Base-by-base conservation (phyloP, 306 rosid species). In the Potentilla sterilis region DNA sequence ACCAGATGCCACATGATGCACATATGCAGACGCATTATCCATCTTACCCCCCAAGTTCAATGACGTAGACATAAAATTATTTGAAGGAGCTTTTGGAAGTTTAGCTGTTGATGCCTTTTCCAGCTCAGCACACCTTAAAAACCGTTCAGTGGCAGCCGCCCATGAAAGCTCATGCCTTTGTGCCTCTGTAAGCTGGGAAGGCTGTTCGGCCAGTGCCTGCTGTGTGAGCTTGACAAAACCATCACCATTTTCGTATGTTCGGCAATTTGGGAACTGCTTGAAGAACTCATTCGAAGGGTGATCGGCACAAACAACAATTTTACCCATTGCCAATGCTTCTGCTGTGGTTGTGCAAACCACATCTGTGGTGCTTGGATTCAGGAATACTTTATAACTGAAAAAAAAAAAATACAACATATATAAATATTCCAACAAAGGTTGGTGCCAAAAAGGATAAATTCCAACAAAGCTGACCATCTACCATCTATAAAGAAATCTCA, bases 281-380 rank as follows among this genome's bases (percentile, higher is more conserved):
- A 95, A 95, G 87, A 95, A 95, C n/a, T 95, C 93, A 67, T 95
- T 95, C 58, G 98, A 95, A 78, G 91, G 87, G 80, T 95, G 97
- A 69, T 92, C 83, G 43, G 97, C 97, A 6, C 97, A 95, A 24
- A 92, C 80, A 49, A 92, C 92, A 35, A 92, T 80, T 81, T 92
- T 95, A 1, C 97, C 97, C 98, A 92, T 95, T 48, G 98, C 98
- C 81, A 95, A 83, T 49, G 98, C 97, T 85, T 95, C 98, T 42
- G 97, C 97, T n/a, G 97, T 88, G n/a, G 98, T 87, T 1, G 98
- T 95, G 83, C 98, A 95, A 59, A 95, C 97, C 81, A 92, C 97
- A 40, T 95, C 97, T 38, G 98, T 90, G 65, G 97, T 90, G 89
- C 98, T 95, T 44, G 98, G 96, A 89, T 95, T 95, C 77, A 90